A percentile compares a stretch with the other conserved stretches of the same genome.
phyloP scores from a whole-genome alignment of 768 basidiomycete species.

The Phlebiopsis flavidoalba region DNA sequence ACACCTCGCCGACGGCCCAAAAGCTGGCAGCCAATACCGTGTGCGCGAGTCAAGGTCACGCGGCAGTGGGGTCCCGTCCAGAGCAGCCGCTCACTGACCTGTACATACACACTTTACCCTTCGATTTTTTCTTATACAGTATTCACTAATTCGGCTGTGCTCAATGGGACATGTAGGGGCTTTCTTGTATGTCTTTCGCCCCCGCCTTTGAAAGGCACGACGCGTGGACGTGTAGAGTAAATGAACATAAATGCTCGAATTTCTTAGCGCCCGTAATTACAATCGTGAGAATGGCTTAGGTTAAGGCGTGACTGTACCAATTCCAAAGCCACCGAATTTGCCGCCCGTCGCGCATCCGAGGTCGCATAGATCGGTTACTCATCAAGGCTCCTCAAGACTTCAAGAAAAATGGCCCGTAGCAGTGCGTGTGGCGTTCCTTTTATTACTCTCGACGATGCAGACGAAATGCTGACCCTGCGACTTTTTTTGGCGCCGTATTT shows the following conservation, averaged over 20 bases:
- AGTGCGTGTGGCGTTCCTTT: slow-evolving; percentile 44
- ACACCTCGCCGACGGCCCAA: slow-evolving; percentile 6
- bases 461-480: neutral
- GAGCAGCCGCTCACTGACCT: slow-evolving; percentile 22
- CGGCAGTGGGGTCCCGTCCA: slow-evolving; percentile 36
- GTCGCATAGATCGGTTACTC: slow-evolving; percentile 12
- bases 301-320: slow-evolving; percentile 48
- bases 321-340: slow-evolving; percentile 42
- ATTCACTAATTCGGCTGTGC: neutral
- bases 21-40: slow-evolving; percentile 3
- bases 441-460: neutral
- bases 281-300: slow-evolving; percentile 6
- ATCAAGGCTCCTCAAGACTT: slow-evolving; percentile 44
- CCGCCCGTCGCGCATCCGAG: slow-evolving; percentile 14
- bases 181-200: neutral
- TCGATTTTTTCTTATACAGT: neutral
- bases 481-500: neutral
- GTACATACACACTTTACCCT: slow-evolving; percentile 2
- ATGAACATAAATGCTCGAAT: neutral
- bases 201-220: neutral
- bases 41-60: slow-evolving; percentile 36
- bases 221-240: neutral
- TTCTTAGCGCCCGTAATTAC: neutral
- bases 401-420: slow-evolving; percentile 68
- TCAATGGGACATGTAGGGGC: neutral